Conservation (phyloP, 2,329 filamentous ascomycete genomes). For the Cordyceps javanica region DNA sequence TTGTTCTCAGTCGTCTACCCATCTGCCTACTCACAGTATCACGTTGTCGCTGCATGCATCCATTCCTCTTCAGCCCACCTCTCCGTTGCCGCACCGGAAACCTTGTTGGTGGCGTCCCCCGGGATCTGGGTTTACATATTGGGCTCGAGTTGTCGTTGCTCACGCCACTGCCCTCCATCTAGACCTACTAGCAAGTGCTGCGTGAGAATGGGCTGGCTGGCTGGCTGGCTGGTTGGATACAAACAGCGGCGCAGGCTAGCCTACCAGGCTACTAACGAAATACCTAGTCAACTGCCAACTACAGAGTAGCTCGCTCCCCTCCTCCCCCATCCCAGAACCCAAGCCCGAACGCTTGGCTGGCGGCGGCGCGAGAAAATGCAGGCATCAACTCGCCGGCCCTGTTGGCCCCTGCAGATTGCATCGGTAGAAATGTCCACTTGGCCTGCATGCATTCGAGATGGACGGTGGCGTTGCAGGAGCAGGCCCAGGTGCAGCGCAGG, state of each 20-base stretch:
- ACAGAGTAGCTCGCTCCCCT: background rate
- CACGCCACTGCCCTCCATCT: too few species aligned
- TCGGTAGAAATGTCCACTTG: slow-evolving; percentile 4
- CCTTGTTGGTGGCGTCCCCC: background rate
- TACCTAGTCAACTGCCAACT: too few species aligned
- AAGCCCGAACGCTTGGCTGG: background rate
- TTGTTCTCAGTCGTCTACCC: too few species aligned
- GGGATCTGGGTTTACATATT: background rate
- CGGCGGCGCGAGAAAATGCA: background rate
- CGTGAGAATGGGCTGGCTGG: background rate
- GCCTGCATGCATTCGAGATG: slow-evolving; percentile 9
- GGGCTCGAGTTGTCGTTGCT: background rate
- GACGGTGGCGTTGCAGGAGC: slow-evolving; percentile 1
- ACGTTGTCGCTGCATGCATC: background rate
- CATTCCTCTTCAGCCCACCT: background rate
- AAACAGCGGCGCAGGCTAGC: background rate
- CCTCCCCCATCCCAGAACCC: background rate
- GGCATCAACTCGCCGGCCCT: background rate
- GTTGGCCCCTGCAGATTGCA: slow-evolving; percentile 9
- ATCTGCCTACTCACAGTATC: too few species aligned
- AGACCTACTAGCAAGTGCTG: too few species aligned
- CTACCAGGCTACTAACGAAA: background rate
- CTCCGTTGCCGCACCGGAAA: background rate
- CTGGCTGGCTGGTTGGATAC: background rate
- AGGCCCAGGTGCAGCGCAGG: background rate